Evolutionary conservation across 2,329 filamentous ascomycete genomes (phyloP).

Genomic region (Fusarium goolgardi): DNA sequence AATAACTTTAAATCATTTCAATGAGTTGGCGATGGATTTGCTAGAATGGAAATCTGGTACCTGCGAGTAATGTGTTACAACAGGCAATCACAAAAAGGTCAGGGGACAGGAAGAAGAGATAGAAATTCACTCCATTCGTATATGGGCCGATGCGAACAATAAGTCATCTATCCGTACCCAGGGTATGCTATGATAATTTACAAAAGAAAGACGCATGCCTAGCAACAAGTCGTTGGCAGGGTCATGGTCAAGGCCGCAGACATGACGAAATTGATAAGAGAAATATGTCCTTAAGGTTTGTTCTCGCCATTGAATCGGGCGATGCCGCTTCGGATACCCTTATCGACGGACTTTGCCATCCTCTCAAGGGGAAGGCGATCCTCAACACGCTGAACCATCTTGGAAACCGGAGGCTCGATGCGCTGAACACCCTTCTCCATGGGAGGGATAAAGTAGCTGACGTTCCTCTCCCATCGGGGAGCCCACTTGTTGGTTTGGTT

Average conservation of each 20-base stretch:
- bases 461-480: conserved; percentile 69
- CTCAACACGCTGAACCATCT: conserved; percentile 60
- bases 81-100: not conserved
- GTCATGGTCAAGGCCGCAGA: not conserved
- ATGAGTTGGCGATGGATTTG: not conserved
- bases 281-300: conserved; percentile 30
- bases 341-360: conserved; percentile 62
- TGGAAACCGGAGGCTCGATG: conserved; percentile 61
- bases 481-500: conserved; percentile 68
- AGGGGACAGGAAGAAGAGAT: not conserved
- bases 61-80: not conserved
- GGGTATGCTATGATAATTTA: conserved; percentile 41
- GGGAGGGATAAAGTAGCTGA: conserved; percentile 63
- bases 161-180: conserved; percentile 32
- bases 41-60: not conserved
- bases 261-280: not conserved
- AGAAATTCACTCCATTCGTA: conserved; percentile 27
- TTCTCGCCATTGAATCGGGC: conserved; percentile 52
- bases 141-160: conserved; percentile 17
- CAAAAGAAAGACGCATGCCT: conserved; percentile 26
- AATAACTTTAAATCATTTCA: not conserved
- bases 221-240: not conserved
- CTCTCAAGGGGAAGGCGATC: conserved; percentile 62
- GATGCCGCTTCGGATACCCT: conserved; percentile 61
- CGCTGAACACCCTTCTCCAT: conserved; percentile 61